Percentiles rank a stretch among this genome's conserved stretches.
Conservation (phyloP, 2,329 filamentous ascomycete genomes). For the Harringtonia aguacate region DNA sequence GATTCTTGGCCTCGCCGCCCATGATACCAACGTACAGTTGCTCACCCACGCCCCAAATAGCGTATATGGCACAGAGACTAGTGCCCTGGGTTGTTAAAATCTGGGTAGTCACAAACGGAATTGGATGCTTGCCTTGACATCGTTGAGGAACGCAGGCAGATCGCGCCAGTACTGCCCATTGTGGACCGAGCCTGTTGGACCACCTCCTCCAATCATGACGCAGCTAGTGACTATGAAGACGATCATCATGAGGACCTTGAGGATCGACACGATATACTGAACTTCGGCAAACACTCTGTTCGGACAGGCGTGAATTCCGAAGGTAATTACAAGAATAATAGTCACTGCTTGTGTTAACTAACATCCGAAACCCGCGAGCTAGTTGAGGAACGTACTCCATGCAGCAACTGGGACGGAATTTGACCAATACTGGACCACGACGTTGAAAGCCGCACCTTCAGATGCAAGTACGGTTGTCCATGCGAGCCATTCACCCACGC, state of each 20-base stretch:
- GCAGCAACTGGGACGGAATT: background rate
- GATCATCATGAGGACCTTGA: constrained; percentile 46
- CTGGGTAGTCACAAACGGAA: too few species aligned
- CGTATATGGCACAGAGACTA: too few species aligned
- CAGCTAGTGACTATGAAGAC: constrained; percentile 58
- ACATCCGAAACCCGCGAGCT: too few species aligned
- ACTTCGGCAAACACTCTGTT: constrained; percentile 4
- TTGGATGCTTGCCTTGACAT: too few species aligned
- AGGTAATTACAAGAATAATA: constrained; percentile 3
- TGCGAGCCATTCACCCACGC: constrained; percentile 4
- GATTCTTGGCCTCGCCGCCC: too few species aligned
- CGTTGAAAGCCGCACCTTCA: constrained; percentile 5
- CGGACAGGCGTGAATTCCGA: background rate
- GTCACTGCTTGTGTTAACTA: background rate
- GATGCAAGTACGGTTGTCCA: constrained; percentile 3
- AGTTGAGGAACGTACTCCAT: background rate
- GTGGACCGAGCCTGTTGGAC: too few species aligned
- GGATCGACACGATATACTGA: constrained; percentile 27
- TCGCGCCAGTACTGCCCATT: too few species aligned
- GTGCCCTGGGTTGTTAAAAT: too few species aligned
- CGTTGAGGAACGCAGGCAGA: too few species aligned
- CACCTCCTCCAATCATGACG: too few species aligned
- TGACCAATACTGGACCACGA: constrained; percentile 4
- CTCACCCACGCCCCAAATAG: too few species aligned
- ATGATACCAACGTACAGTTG: too few species aligned